Percentiles rank a stretch among this genome's conserved stretches.
phyloP scores from a whole-genome alignment of 2,329 filamentous ascomycete genomes.

The Xylariomycetidae sp. region DNA sequence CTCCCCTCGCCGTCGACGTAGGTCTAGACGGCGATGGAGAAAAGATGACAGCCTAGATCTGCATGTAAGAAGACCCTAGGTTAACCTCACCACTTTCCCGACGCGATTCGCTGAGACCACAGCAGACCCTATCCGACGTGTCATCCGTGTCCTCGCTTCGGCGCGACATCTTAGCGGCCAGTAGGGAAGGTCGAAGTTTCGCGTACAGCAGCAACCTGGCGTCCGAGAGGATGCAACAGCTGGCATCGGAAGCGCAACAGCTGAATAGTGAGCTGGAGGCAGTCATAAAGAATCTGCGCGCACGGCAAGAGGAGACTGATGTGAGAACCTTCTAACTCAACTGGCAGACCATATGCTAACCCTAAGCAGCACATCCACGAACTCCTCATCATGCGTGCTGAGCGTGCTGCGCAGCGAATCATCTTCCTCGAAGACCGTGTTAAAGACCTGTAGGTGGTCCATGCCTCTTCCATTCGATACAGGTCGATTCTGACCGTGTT shows the following conservation, averaged over 20 bases:
- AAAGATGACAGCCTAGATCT: constrained; percentile 11
- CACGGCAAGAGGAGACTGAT: constrained; percentile 54
- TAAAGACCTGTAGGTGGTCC: constrained; percentile 44
- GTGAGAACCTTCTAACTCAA: constrained; percentile 28
- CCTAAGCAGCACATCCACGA: constrained; percentile 51
- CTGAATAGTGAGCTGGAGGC: constrained; percentile 45
- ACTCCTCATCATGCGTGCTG: constrained; percentile 51
- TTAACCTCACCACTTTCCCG: no score
- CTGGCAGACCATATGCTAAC: constrained; percentile 18
- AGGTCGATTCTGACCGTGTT: constrained; percentile 7
- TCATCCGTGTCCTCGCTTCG: no score
- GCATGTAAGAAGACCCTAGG: constrained; percentile 3
- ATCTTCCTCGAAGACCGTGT: constrained; percentile 55
- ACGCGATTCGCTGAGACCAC: no score
- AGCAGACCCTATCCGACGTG: no score
- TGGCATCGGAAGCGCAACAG: constrained; percentile 35
- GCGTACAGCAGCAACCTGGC: no score
- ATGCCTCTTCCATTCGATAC: constrained; percentile 1
- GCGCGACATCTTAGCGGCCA: no score
- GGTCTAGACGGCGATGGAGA: constrained; percentile 9
- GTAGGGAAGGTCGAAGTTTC: no score
- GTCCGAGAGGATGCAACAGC: no score
- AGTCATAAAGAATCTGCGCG: constrained; percentile 44
- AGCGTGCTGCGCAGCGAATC: constrained; percentile 52
- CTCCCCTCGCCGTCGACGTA: constrained; percentile 8